A percentile compares a stretch with the other conserved stretches of the same genome.
phyloP scores from a whole-genome alignment of 805 yeast genomes.

The Candida krabiensis region DNA sequence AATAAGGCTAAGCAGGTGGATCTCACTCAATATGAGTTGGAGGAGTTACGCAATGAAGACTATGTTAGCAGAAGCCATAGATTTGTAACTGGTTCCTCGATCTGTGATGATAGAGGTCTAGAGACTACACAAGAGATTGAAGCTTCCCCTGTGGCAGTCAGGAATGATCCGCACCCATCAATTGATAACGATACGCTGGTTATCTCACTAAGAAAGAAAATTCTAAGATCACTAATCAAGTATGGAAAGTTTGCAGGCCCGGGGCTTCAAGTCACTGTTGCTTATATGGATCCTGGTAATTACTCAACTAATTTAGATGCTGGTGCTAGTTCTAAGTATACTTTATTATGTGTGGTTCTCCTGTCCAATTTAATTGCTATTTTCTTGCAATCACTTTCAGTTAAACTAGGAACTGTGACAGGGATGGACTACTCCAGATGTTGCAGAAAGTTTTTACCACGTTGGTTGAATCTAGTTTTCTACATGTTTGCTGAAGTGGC shows the following conservation, averaged over 20 bases:
- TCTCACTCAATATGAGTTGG: too few relatives aligned
- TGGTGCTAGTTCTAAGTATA: constrained; percentile 44
- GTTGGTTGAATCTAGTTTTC: constrained; percentile 36
- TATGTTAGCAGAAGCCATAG: too few relatives aligned
- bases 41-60: too few relatives aligned
- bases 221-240: constrained; percentile 19
- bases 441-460: constrained; percentile 41
- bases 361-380: constrained; percentile 46
- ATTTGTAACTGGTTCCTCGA: too few relatives aligned
- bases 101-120: too few relatives aligned
- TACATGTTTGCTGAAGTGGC: constrained; percentile 49
- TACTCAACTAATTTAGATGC: constrained; percentile 49
- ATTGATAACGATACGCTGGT: too few relatives aligned
- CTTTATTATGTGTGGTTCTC: constrained; percentile 43
- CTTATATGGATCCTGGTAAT: constrained; percentile 56
- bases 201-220: constrained; percentile 1
- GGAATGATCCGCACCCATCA: too few relatives aligned
- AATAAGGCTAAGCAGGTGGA: too few relatives aligned
- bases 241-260: constrained; percentile 45
- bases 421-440: constrained; percentile 48
- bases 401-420: constrained; percentile 49
- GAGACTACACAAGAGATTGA: too few relatives aligned
- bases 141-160: too few relatives aligned
- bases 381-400: constrained; percentile 44
- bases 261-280: constrained; percentile 47